Evolutionary conservation across 441 rosid genomes (phyloP), one percentile per base, ranked within the genome.

Genomic region (Populus hybrid): DNA sequence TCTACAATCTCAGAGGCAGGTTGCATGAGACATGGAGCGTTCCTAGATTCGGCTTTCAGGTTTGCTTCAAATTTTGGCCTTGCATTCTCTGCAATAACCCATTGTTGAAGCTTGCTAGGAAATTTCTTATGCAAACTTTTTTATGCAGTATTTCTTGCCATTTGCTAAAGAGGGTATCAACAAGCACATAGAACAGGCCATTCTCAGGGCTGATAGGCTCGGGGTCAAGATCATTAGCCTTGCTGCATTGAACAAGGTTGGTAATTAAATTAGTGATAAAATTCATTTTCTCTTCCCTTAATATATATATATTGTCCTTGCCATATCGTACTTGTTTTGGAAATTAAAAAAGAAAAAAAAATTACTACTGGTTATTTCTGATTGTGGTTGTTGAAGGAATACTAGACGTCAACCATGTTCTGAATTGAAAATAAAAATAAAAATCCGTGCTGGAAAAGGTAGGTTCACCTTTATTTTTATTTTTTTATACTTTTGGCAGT

Each of bases 241-340:
- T 82, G 99, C 99, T 76, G 99, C 99, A 81, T 77, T 96, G 53
- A 96, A 96, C 81, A 96, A 96, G 98, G 98, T 95, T 65, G 16
- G 87, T 74, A 53, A 18, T 53, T 53, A 53, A 30, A 30, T 30
- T 30, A 30, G 4, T 30, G 32, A 3, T 30, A 30, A 30, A 30
- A 30, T 30, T 30, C 32, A 30, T 30, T 30, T 30, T 30, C 32
- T 30, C 30, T 28, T 28, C 30, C 30, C 30, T 28, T n/a, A n/a
- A 2, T 30, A 30, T 30, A 3, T 30, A 30, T 30, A 30, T 30
- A 30, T 46, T 38, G 2, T 20, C 2, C 7, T 10, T 16, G 21
- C n/a, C 8, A 50, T 40, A 3, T 10, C 4, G 14, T n/a, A 38
- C 3, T 28, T 35, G 3, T 30, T 66, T 35, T 61, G 21, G 0